Evolutionary conservation across 2,329 filamentous ascomycete species (phyloP).

Genomic region (Mariannaea sp.): DNA sequence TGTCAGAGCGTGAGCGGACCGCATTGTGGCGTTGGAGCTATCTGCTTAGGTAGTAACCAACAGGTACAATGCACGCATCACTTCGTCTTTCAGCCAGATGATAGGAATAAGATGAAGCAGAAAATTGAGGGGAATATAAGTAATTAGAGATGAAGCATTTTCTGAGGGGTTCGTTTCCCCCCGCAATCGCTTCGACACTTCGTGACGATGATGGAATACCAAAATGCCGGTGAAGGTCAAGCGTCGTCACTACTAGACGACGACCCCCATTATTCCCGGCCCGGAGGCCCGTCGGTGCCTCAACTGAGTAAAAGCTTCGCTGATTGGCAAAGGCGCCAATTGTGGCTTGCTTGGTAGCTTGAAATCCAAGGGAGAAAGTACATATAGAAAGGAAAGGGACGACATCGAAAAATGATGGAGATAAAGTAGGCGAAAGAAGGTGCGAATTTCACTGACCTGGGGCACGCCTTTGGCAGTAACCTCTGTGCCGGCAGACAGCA

Average conservation of each 20-base stretch:
- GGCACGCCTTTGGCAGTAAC: constrained; percentile 25
- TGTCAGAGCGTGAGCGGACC: constrained; percentile 9
- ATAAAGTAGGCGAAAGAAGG: constrained; percentile 8
- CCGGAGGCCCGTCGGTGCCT: neutral
- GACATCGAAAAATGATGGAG: neutral
- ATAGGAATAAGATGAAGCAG: too few relatives aligned
- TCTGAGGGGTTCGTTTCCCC: too few relatives aligned
- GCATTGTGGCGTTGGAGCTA: constrained; percentile 24
- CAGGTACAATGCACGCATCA: constrained; percentile 1
- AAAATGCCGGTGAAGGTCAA: neutral
- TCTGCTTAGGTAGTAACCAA: constrained; percentile 1
- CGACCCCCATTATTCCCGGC: too few relatives aligned
- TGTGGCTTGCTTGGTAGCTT: too few relatives aligned
- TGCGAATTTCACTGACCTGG: constrained; percentile 33
- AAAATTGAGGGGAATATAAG: neutral
- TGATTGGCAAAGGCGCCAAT: too few relatives aligned
- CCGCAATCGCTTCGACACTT: too few relatives aligned
- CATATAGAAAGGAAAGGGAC: too few relatives aligned
- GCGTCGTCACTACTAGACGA: neutral
- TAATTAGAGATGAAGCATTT: too few relatives aligned
- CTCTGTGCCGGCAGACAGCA: constrained; percentile 40
- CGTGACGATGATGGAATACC: constrained; percentile 6
- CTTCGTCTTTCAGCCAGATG: neutral
- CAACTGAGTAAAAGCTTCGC: neutral
- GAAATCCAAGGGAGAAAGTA: too few relatives aligned